phyloP scores from a whole-genome alignment of 306 rosid genomes.

The Citrullus colocynthis region DNA sequence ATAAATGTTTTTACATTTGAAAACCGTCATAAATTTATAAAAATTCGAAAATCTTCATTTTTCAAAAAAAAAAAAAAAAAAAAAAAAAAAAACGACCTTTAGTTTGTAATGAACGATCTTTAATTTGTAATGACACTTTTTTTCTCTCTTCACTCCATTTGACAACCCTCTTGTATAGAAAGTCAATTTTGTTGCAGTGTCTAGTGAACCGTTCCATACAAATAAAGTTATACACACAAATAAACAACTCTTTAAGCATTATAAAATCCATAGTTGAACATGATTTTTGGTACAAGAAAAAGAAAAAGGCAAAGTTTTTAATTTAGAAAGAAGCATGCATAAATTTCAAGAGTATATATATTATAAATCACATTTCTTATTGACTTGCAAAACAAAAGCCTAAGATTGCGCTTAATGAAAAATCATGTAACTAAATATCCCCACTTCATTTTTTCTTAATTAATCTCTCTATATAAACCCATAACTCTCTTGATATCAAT shows the following conservation, averaged over 20 bases:
- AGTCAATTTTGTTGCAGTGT: no score
- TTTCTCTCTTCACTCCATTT: no score
- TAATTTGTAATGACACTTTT: no score
- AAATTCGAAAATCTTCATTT: no score
- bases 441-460: background rate
- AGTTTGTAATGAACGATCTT: no score
- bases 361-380: background rate
- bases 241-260: background rate
- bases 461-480: background rate
- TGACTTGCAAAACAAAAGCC: conserved; percentile 8
- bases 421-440: background rate
- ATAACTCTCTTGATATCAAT: background rate
- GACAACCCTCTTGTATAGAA: no score
- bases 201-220: no score
- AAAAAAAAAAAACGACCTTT: no score
- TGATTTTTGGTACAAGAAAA: background rate
- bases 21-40: no score
- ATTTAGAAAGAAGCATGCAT: background rate
- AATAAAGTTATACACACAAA: no score
- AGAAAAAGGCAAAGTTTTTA: background rate
- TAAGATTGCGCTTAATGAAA: background rate
- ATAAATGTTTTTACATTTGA: no score
- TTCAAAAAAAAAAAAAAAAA: no score
- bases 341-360: background rate
- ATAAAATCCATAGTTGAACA: background rate